Conservation (phyloP, 2,329 filamentous ascomycete species). For the Aspergillus pseudoglaucus region DNA sequence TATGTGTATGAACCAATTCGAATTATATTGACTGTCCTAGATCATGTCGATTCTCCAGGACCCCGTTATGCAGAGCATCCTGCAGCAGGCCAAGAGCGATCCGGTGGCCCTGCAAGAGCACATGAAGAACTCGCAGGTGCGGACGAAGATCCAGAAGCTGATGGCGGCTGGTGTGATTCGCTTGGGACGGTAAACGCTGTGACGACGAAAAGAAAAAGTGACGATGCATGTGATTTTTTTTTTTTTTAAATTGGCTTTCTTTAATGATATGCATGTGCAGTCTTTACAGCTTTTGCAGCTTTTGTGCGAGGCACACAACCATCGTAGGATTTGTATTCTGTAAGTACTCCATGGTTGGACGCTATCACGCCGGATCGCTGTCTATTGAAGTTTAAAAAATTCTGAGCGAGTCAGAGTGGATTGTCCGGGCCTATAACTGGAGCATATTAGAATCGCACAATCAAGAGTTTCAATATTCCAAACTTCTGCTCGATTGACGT, state of each 20-base stretch:
- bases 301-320: too few relatives aligned
- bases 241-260: too few relatives aligned
- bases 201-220: constrained; percentile 7
- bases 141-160: constrained; percentile 87
- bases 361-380: neutral
- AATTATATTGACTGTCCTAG: constrained; percentile 27
- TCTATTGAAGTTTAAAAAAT: neutral
- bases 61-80: constrained; percentile 94
- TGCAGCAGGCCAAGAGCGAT: constrained; percentile 92
- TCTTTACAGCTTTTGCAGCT: too few relatives aligned
- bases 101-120: constrained; percentile 91
- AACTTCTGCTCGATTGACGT: too few relatives aligned
- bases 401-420: too few relatives aligned
- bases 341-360: too few relatives aligned
- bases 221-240: too few relatives aligned
- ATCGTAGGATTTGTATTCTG: too few relatives aligned
- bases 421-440: too few relatives aligned
- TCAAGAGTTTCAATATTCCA: too few relatives aligned
- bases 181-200: constrained; percentile 50
- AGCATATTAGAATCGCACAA: too few relatives aligned
- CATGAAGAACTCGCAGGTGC: constrained; percentile 85
- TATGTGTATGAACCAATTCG: neutral
- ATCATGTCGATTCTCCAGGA: constrained; percentile 91
- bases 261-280: too few relatives aligned
- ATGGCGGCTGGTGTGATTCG: constrained; percentile 89